These are phyloP conservation scores for Neostapfia colusana DNA, from an alignment of 176 grass and related monocot species.

Conservation along the genomic window DNA sequence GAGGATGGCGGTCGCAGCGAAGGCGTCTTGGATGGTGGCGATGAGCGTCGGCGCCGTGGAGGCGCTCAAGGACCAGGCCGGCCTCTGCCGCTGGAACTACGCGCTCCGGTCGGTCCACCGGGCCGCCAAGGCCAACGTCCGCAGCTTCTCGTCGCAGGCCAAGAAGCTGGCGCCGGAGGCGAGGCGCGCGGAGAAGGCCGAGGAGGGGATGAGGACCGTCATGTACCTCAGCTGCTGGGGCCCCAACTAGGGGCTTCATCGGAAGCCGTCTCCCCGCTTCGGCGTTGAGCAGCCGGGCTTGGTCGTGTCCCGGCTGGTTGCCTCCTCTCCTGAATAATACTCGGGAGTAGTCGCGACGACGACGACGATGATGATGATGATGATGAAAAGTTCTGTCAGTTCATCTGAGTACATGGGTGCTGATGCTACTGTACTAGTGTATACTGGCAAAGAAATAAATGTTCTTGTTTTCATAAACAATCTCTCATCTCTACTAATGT, in stretches of 20 bases:
- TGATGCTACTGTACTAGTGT: not conserved
- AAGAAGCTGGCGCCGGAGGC: conserved; percentile 15
- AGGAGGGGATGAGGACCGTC: conserved; percentile 57
- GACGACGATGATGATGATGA: too few relatives aligned
- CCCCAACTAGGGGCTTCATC: conserved; percentile 34
- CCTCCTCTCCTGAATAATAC: not conserved
- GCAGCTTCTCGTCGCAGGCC: conserved; percentile 25
- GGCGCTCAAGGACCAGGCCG: conserved; percentile 68
- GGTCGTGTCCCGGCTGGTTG: not conserved
- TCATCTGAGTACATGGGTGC: not conserved
- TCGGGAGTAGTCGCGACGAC: not conserved
- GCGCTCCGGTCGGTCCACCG: conserved; percentile 48
- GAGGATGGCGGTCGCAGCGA: conserved; percentile 41
- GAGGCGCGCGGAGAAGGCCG: conserved; percentile 38
- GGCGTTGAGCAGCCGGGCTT: not conserved
- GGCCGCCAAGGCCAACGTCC: conserved; percentile 31
- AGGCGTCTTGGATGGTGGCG: conserved; percentile 54
- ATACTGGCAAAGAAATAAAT: not conserved
- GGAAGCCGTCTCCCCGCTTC: not conserved
- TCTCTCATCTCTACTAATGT: too few relatives aligned
- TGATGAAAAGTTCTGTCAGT: conserved; percentile 30
- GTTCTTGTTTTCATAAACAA: not conserved
- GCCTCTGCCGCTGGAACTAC: conserved; percentile 79
- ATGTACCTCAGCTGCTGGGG: conserved; percentile 79
- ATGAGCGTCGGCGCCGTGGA: conserved; percentile 66